phyloP scores from a whole-genome alignment of 345 rosid species.

The Cochlearia excelsa region DNA sequence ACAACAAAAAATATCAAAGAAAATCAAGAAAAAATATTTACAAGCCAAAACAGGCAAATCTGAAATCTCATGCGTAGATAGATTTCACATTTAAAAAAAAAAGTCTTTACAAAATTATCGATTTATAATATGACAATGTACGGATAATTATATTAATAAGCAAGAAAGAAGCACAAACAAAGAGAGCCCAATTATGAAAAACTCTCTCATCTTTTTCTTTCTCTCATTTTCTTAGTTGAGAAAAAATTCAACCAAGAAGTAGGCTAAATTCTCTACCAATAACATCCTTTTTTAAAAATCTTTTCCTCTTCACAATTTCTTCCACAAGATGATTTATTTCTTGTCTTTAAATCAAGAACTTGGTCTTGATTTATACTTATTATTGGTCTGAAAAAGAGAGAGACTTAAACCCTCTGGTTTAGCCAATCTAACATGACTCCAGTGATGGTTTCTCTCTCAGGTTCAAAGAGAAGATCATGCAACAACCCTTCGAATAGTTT shows the following conservation, averaged over 20 bases:
- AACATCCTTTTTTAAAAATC: not conserved
- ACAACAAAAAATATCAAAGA: too few species aligned
- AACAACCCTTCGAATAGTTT: constrained; percentile 66
- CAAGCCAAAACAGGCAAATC: not conserved
- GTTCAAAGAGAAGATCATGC: constrained; percentile 89
- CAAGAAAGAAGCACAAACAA: constrained; percentile 1
- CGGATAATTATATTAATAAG: not conserved
- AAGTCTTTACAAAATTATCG: constrained; percentile 15
- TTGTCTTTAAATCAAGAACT: constrained; percentile 20
- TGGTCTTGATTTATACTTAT: not conserved
- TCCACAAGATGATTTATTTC: not conserved
- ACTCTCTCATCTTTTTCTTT: not conserved
- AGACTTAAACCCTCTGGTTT: constrained; percentile 41
- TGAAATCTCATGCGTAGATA: not conserved
- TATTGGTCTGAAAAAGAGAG: not conserved
- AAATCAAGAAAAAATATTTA: not conserved
- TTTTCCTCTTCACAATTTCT: constrained; percentile 7
- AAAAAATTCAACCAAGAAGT: constrained; percentile 21
- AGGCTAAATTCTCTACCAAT: constrained; percentile 4
- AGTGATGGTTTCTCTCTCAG: constrained; percentile 63
- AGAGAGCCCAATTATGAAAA: constrained; percentile 8
- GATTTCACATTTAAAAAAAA: not conserved
- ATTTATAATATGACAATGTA: constrained; percentile 1
- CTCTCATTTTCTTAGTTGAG: not conserved
- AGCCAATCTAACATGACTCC: constrained; percentile 73